A percentile compares a stretch with the other conserved stretches of the same genome.
Evolutionary conservation across 257 asterid species (phyloP).

Genomic region (Solanum tarijense): DNA sequence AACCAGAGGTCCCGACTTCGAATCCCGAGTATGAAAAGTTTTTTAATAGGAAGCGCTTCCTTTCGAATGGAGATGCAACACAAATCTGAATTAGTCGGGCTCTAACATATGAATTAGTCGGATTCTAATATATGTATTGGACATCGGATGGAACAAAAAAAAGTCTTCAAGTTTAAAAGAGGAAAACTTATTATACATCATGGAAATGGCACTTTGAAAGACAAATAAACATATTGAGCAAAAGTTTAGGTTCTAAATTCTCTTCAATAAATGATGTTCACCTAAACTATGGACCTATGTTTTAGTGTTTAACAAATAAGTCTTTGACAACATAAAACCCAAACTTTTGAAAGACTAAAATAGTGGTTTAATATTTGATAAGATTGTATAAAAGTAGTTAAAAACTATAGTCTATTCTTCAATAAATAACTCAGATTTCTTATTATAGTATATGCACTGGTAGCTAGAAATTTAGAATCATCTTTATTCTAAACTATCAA

Average conservation of each 20-base stretch:
- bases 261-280: not conserved
- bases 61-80: too few relatives aligned
- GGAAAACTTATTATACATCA: not conserved
- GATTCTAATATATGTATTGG: too few relatives aligned
- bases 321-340: not conserved
- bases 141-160: too few relatives aligned
- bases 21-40: fast-evolving
- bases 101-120: too few relatives aligned
- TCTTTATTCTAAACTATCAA: not conserved
- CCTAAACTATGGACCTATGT: not conserved
- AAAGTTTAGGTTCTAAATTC: not conserved
- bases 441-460: not conserved
- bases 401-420: not conserved
- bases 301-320: not conserved
- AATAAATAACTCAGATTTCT: not conserved
- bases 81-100: too few relatives aligned
- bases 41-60: not conserved
- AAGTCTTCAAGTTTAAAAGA: not conserved
- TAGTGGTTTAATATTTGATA: not conserved
- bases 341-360: not conserved
- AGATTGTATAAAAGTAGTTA: not conserved
- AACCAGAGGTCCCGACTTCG: not conserved
- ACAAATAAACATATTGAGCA: not conserved
- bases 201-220: not conserved
- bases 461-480: not conserved